Evolutionary conservation across 1,284 basidiomycete genomes (phyloP), one percentile per base, ranked within the genome.

Genomic region (Ceratobasidium theobromae): DNA sequence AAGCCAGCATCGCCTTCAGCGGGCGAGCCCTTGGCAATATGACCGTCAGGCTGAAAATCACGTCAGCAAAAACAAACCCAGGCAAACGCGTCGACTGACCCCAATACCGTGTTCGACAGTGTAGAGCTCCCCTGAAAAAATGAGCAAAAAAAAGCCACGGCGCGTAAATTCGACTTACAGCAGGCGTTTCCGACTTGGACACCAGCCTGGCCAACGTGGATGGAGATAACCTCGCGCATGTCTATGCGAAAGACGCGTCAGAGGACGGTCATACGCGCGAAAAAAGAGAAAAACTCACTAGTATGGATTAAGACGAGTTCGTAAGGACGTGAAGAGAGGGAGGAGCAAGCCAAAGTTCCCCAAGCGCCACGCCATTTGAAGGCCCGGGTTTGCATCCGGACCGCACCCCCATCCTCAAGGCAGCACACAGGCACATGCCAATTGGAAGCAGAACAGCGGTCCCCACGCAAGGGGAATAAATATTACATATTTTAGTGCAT

Each of bases 51-150:
- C 92, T 95, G 72, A 25, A 58, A n/a, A n/a, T n/a, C n/a, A n/a
- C n/a, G n/a, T n/a, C n/a, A n/a, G n/a, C n/a, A n/a, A n/a, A n/a
- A n/a, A n/a, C n/a, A n/a, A n/a, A n/a, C n/a, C n/a, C n/a, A n/a
- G n/a, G n/a, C n/a, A n/a, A n/a, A n/a, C n/a, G n/a, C n/a, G n/a
- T n/a, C n/a, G n/a, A n/a, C n/a, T n/a, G n/a, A n/a, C n/a, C n/a
- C n/a, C n/a, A n/a, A n/a, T n/a, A n/a, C 95, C 95, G 79, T 99
- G 97, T 81, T 99, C 97, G 74, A 96, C 86, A 72, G 95, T 97
- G 83, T 99, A 99, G 71, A 99, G 86, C 79, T 98, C 95, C 96
- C 95, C 89, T 91, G 74, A 66, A 68, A 72, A 67, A 76, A 51
- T 53, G 33, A 55, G 54, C 45, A 4, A 40, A 43, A 43, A 21